Evolutionary conservation across 2,329 filamentous ascomycete genomes (phyloP).

Genomic region (Aspergillus sp.): DNA sequence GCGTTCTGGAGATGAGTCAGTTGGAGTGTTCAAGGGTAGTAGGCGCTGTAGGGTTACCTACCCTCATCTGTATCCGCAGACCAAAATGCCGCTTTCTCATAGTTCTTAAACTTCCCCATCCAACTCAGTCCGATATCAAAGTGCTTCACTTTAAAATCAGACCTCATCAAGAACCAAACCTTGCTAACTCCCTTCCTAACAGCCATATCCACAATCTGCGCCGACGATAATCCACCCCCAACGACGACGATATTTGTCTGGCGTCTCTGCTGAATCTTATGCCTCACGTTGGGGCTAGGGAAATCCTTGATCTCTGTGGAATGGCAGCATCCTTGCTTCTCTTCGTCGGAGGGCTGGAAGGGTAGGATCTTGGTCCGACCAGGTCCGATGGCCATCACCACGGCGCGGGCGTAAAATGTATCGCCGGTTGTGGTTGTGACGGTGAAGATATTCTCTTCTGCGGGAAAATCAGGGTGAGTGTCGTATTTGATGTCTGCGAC

Average conservation of each 20-base stretch:
- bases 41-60: slow-evolving; percentile 11
- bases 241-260: slow-evolving; percentile 63
- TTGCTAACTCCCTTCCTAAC: slow-evolving; percentile 59
- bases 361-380: slow-evolving; percentile 53
- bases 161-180: slow-evolving; percentile 64
- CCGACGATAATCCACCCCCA: slow-evolving; percentile 69
- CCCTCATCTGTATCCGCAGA: slow-evolving; percentile 62
- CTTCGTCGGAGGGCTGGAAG: slow-evolving; percentile 33
- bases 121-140: slow-evolving; percentile 72
- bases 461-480: slow-evolving; percentile 37
- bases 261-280: slow-evolving; percentile 46
- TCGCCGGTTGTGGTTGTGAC: slow-evolving; percentile 50
- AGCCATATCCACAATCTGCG: slow-evolving; percentile 63
- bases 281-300: slow-evolving; percentile 47
- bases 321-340: slow-evolving; percentile 52
- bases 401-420: slow-evolving; percentile 52
- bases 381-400: slow-evolving; percentile 65
- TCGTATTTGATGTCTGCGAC: slow-evolving; percentile 58
- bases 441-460: slow-evolving; percentile 55
- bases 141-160: slow-evolving; percentile 56
- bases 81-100: slow-evolving; percentile 71
- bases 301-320: slow-evolving; percentile 57
- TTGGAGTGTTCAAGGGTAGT: too few relatives aligned
- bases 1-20: slow-evolving; percentile 41
- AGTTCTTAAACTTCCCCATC: slow-evolving; percentile 77